Evolutionary conservation across 306 rosid genomes (phyloP).

Genomic region (Pyrus communis): DNA sequence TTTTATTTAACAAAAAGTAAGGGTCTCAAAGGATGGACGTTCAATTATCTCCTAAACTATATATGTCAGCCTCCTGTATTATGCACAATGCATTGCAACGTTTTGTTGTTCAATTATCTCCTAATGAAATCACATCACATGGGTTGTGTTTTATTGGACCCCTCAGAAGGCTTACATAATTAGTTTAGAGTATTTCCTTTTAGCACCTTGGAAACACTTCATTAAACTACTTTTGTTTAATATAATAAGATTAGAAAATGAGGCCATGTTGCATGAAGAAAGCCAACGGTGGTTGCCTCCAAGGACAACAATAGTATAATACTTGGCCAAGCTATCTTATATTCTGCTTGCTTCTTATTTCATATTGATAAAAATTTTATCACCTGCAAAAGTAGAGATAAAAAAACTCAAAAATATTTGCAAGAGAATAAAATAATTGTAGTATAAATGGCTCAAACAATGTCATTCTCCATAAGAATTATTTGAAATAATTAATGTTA

Average conservation of each 20-base stretch:
- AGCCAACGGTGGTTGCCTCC: conserved; percentile 35
- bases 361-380: not conserved
- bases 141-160: conserved; percentile 49
- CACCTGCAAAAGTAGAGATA: too few species aligned
- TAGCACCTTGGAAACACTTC: conserved; percentile 42
- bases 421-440: too few species aligned
- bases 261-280: conserved; percentile 51
- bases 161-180: conserved; percentile 5
- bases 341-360: not conserved
- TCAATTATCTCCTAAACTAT: conserved; percentile 17
- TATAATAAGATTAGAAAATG: conserved; percentile 36
- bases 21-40: conserved; percentile 23
- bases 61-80: conserved; percentile 30
- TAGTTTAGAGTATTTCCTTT: conserved; percentile 36
- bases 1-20: not conserved
- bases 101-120: conserved; percentile 24
- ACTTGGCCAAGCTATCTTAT: conserved; percentile 5
- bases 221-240: conserved; percentile 38
- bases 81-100: conserved; percentile 33
- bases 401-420: too few species aligned
- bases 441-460: too few species aligned
- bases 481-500: too few species aligned
- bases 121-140: conserved; percentile 76
- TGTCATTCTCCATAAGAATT: too few species aligned
- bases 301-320: not conserved